Evolutionary conservation across 2,329 filamentous ascomycete species (phyloP).

Genomic region (Aspergillus sp.): DNA sequence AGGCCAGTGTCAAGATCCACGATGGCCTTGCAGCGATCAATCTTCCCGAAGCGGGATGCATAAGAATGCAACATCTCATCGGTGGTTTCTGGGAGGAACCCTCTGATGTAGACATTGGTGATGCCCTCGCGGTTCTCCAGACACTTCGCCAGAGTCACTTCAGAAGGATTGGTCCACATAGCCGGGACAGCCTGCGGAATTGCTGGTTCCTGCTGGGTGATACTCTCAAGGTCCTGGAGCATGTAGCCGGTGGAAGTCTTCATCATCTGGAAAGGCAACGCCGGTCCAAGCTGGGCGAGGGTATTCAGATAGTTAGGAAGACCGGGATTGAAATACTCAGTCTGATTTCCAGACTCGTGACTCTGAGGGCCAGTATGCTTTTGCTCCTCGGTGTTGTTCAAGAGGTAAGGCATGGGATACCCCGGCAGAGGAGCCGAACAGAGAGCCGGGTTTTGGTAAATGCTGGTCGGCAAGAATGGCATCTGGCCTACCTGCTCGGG

Average conservation of each 20-base stretch:
- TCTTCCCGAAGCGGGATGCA: conserved; percentile 83
- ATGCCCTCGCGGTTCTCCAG: conserved; percentile 93
- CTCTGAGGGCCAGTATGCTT: conserved; percentile 60
- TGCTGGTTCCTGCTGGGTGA: conserved; percentile 72
- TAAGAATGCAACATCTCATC: conserved; percentile 84
- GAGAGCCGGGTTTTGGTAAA: conserved; percentile 38
- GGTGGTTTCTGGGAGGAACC: conserved; percentile 90
- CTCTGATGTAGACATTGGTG: conserved; percentile 97
- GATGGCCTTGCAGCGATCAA: conserved; percentile 97
- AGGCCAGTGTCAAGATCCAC: conserved; percentile 90
- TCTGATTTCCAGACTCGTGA: conserved; percentile 58
- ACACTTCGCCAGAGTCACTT: conserved; percentile 89
- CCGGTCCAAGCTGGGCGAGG: conserved; percentile 55
- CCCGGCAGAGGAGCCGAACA: conserved; percentile 29
- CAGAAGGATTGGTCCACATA: conserved; percentile 74
- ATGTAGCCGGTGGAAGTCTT: conserved; percentile 46
- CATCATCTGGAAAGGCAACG: conserved; percentile 46
- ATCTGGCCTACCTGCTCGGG: conserved; percentile 34
- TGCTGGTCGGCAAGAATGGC: conserved; percentile 36
- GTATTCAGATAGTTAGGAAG: conserved; percentile 58
- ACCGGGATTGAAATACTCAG: conserved; percentile 60
- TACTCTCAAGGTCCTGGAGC: conserved; percentile 57
- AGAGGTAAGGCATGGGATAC: conserved; percentile 38
- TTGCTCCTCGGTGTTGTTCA: conserved; percentile 41
- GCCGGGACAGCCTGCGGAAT: conserved; percentile 89